Evolutionary conservation across 495 filamentous ascomycete species (phyloP).

Genomic region (Tuber indicum): DNA sequence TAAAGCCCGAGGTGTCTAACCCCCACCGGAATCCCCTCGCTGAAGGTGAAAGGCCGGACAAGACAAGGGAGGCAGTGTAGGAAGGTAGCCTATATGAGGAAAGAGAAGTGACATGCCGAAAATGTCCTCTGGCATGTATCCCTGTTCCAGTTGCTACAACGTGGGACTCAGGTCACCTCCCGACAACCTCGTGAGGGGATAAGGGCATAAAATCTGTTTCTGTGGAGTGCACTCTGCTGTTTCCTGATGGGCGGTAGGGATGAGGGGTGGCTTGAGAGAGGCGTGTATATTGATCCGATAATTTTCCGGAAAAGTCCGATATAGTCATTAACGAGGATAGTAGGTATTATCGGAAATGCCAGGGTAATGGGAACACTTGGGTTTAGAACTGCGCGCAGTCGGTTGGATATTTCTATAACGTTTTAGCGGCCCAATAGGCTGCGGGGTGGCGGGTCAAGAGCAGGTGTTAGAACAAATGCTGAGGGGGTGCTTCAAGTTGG

Average conservation of each 20-base stretch:
- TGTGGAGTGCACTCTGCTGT: neutral
- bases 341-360: neutral
- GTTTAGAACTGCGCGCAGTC: neutral
- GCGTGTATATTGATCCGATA: neutral
- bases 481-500: neutral
- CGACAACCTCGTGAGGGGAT: neutral
- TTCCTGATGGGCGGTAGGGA: neutral
- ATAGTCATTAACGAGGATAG: neutral
- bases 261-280: neutral
- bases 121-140: too few relatives aligned
- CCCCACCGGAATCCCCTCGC: too few relatives aligned
- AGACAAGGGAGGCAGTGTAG: too few relatives aligned
- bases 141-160: too few relatives aligned
- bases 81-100: too few relatives aligned
- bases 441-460: too few relatives aligned
- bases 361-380: neutral
- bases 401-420: neutral
- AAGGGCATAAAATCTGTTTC: neutral
- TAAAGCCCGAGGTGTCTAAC: too few relatives aligned
- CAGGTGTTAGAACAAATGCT: neutral
- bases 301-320: accelerated
- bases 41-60: too few relatives aligned
- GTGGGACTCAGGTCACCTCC: neutral
- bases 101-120: too few relatives aligned
- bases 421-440: neutral